phyloP scores from a whole-genome alignment of 148 eudicot genomes.

The Persicaria tinctoria region DNA sequence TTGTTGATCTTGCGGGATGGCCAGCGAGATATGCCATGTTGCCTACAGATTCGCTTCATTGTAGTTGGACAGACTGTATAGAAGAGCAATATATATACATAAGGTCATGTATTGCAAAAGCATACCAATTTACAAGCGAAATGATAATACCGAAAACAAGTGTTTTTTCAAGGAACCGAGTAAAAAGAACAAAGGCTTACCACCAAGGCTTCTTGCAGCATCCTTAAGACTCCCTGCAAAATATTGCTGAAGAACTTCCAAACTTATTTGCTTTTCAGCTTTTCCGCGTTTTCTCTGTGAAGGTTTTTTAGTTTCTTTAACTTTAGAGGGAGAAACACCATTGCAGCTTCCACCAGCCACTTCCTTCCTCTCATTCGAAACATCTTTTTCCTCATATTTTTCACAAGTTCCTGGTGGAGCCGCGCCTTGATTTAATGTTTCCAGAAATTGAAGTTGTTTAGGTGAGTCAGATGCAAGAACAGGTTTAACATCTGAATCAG shows the following conservation, averaged over 20 bases:
- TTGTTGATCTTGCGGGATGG: slow-evolving; percentile 69
- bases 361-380: background rate
- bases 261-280: slow-evolving; percentile 86
- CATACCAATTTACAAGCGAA: no score
- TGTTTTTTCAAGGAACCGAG: background rate
- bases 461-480: slow-evolving; percentile 20
- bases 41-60: slow-evolving; percentile 75
- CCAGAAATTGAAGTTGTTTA: slow-evolving; percentile 18
- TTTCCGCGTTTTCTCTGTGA: slow-evolving; percentile 81
- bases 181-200: slow-evolving; percentile 27
- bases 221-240: slow-evolving; percentile 93
- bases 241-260: slow-evolving; percentile 79
- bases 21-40: slow-evolving; percentile 89
- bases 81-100: background rate
- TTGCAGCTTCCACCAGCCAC: background rate
- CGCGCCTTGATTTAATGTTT: background rate
- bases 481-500: slow-evolving; percentile 27
- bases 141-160: background rate
- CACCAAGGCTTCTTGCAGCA: slow-evolving; percentile 86
- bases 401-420: background rate
- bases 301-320: slow-evolving; percentile 36
- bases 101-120: no score
- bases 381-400: background rate
- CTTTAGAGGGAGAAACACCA: slow-evolving; percentile 23
- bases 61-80: slow-evolving; percentile 74